Base-by-base conservation (phyloP, 2,329 filamentous ascomycete species). In the Fusarium sp. region DNA sequence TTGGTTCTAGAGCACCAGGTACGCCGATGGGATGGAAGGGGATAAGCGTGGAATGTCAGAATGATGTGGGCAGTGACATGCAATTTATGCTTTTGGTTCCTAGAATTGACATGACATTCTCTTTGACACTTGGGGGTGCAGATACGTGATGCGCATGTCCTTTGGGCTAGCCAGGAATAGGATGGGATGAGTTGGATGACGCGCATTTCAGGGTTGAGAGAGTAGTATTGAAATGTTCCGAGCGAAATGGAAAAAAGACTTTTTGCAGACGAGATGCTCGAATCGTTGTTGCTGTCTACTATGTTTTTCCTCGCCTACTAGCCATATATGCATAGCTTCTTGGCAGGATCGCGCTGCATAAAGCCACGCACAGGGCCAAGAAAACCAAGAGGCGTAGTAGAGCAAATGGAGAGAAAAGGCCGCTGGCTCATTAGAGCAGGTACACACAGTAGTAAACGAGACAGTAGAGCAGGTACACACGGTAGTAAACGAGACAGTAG, bases 31-130 rank as follows among this genome's bases (percentile, higher is more conserved):
- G 4, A 36, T 37, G 43, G 8, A 55, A 39, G 14, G 21, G 55
- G 46, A n/a, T 31, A 52, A 36, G 39, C 19, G 52, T 39, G 15
- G 33, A 27, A 43, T 43, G 21, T 15, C 32, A 59, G 19, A 43
- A 37, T 47, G 55, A 41, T 29, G 55, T 33, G 21, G 13, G 21
- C 13, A 6, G 17, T 37, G 19, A 37, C 19, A 14, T 11, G 17
- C 36, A 8, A 37, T 21, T 37, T 37, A 37, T 14, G 11, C 17
- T 37, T 37, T 37, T 21, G 11, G 36, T 37, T 10, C 36, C 17
- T 56, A 21, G 32, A 33, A 43, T 56, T 49, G 56, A 29, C 15
- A 23, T n/a, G n/a, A n/a, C n/a, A n/a, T n/a, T n/a, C n/a, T n/a
- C n/a, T n/a, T n/a, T 14, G 21, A 27, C 31, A 27, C 31, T 49